Conservation (phyloP, 345 rosid genomes). For the Hypericum androsaemum region DNA sequence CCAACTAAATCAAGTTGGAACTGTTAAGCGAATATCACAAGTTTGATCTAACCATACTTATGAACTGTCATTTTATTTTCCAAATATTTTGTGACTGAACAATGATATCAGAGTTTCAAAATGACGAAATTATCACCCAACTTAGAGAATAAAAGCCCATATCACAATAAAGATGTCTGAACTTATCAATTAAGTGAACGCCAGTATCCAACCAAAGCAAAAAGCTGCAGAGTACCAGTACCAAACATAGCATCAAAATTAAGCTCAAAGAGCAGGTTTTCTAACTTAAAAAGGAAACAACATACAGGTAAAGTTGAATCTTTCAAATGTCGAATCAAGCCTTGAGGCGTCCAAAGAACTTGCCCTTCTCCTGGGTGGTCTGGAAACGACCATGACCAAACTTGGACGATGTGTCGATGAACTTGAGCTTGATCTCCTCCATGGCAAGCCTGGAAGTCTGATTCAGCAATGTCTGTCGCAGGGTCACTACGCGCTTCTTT, state of each 20-base stretch:
- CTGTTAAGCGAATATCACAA: too few relatives aligned
- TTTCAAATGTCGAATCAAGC: slow-evolving; percentile 21
- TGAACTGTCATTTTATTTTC: too few relatives aligned
- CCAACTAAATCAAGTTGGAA: too few relatives aligned
- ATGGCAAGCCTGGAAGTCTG: slow-evolving; percentile 71
- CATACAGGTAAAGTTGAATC: too few relatives aligned
- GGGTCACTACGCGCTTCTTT: slow-evolving; percentile 83
- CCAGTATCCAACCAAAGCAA: not conserved
- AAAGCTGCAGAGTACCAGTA: not conserved
- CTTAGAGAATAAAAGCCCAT: too few relatives aligned
- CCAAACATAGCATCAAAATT: not conserved
- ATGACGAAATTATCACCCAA: too few relatives aligned
- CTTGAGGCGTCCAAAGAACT: slow-evolving; percentile 49
- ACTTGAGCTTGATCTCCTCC: slow-evolving; percentile 67
- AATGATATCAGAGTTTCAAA: too few relatives aligned
- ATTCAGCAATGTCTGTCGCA: slow-evolving; percentile 50
- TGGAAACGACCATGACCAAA: slow-evolving; percentile 74
- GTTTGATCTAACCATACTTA: too few relatives aligned
- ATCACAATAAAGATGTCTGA: too few relatives aligned
- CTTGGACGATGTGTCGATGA: slow-evolving; percentile 63
- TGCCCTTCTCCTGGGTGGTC: slow-evolving; percentile 54
- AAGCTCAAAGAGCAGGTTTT: not conserved
- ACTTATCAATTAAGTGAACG: not conserved
- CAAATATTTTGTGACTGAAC: too few relatives aligned
- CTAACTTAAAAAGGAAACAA: too few relatives aligned